Evolutionary conservation across 2,329 filamentous ascomycete genomes (phyloP), one percentile per base, ranked within the genome.

Genomic region (Fusarium sambucinum): DNA sequence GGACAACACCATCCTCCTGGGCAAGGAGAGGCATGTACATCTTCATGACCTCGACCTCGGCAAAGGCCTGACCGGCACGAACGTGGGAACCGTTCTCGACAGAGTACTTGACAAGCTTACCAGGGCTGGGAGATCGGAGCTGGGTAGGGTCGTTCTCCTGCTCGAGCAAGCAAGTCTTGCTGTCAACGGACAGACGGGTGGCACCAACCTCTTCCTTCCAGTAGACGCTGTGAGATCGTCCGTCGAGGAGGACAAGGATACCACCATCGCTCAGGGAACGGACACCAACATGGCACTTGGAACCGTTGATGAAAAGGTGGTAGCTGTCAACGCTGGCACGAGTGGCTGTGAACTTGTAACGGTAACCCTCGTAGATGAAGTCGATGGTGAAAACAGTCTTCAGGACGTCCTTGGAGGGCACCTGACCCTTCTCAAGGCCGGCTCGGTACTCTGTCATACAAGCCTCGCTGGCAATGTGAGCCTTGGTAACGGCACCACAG

Each of bases 11-110:
- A 74, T 97, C 96, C 80, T 99, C 96, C 77, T 94, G 91, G 4
- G 96, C 92, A 65, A 99, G 87, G 56, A 99, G 86, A 76, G 96
- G 96, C 96, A 99, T 99, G 87, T 98, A 98, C 96, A 99, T 99
- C 87, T 99, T 99, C 96, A 99, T 99, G 81, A 99, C 96, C 82
- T 99, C 96, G 40, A 99, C 95, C 80, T 99, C 96, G 57, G 96
- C 96, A 77, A 94, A 99, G 33, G 95, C 86, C 80, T 98, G 92
- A 59, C 95, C 95, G 73, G 96, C 93, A 80, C 89, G 91, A 80
- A 99, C 89, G 79, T 99, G 96, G 73, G 94, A 87, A 64, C 96
- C 96, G 76, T 97, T 98, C 80, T 97, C 96, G 3, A 99, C 92
- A 2, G 93, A 92, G 81, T 96, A 99, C 83, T 97, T 97, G 83